phyloP scores from a whole-genome alignment of 2,329 filamentous ascomycete species.

The Blumeriella jaapii region DNA sequence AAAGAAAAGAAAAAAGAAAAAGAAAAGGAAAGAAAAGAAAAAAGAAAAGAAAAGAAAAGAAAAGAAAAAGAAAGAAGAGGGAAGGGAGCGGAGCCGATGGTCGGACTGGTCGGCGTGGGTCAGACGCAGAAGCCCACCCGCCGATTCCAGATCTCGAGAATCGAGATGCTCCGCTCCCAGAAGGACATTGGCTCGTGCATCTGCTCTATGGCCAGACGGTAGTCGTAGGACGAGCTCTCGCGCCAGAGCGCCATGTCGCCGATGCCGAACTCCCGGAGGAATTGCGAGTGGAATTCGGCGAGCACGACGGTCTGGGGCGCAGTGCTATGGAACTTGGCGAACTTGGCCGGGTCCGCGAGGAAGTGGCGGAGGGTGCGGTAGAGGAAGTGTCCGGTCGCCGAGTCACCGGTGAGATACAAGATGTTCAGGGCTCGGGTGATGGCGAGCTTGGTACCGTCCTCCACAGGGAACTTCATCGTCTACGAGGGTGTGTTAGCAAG shows the following conservation, averaged over 20 bases:
- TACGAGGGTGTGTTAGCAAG: constrained; percentile 4
- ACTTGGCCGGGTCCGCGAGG: constrained; percentile 10
- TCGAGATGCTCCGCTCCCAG: neutral
- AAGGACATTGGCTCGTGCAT: neutral
- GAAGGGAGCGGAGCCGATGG: too few species aligned
- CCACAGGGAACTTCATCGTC: constrained; percentile 13
- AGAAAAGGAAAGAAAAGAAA: too few species aligned
- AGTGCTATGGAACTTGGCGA: constrained; percentile 8
- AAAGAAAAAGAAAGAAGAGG: too few species aligned
- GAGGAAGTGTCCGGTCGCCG: constrained; percentile 13
- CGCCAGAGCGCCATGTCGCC: neutral
- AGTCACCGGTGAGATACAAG: constrained; percentile 10
- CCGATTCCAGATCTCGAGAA: neutral
- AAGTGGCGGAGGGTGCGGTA: constrained; percentile 17
- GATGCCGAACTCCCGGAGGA: constrained; percentile 15
- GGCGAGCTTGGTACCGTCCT: constrained; percentile 8
- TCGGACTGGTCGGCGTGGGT: too few species aligned
- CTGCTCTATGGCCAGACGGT: neutral
- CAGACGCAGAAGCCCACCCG: neutral
- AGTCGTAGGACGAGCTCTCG: neutral
- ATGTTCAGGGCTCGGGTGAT: constrained; percentile 17
- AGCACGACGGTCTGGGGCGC: constrained; percentile 9
- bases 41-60: too few species aligned
- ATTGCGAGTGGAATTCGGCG: constrained; percentile 18
- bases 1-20: too few species aligned